A percentile compares a stretch with the other conserved stretches of the same genome.
These are phyloP conservation scores for Exserohilum turcica DNA, from an alignment of 2,329 filamentous ascomycete species.

Conservation along the genomic window DNA sequence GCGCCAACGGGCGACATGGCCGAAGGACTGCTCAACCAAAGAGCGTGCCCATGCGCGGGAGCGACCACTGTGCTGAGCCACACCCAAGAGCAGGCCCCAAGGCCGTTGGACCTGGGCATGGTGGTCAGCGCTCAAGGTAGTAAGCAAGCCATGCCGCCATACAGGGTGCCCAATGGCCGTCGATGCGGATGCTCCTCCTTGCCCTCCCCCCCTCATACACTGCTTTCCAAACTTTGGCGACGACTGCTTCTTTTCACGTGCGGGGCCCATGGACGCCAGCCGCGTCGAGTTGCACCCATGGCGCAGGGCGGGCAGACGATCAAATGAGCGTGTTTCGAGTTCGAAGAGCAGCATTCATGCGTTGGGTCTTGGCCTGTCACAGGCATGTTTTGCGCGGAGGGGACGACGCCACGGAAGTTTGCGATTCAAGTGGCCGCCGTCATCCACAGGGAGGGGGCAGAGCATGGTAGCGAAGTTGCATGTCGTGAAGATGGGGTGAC, in stretches of 20 bases:
- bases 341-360: slow-evolving; percentile 34
- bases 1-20: neutral
- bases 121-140: slow-evolving; percentile 33
- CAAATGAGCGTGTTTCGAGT: slow-evolving; percentile 33
- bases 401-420: slow-evolving; percentile 1
- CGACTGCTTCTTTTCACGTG: slow-evolving; percentile 27
- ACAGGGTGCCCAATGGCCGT: slow-evolving; percentile 10
- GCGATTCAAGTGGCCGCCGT: neutral
- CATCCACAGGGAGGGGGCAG: neutral
- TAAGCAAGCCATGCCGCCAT: slow-evolving; percentile 27
- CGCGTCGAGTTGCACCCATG: slow-evolving; percentile 15
- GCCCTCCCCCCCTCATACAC: too few relatives aligned
- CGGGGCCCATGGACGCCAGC: slow-evolving; percentile 13
- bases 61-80: slow-evolving; percentile 12
- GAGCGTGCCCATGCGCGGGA: slow-evolving; percentile 14
- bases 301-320: slow-evolving; percentile 21
- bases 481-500: slow-evolving; percentile 14
- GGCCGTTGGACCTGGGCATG: slow-evolving; percentile 28
- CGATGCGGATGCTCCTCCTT: too few relatives aligned
- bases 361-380: slow-evolving; percentile 28
- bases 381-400: slow-evolving; percentile 29
- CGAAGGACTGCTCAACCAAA: neutral
- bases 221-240: slow-evolving; percentile 13
- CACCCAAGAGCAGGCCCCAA: slow-evolving; percentile 7
- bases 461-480: slow-evolving; percentile 4